Evolutionary conservation across 23 red algal genomes (phyloP), one percentile per base, ranked within the genome.

Genomic region (Gracilaria caudata): DNA sequence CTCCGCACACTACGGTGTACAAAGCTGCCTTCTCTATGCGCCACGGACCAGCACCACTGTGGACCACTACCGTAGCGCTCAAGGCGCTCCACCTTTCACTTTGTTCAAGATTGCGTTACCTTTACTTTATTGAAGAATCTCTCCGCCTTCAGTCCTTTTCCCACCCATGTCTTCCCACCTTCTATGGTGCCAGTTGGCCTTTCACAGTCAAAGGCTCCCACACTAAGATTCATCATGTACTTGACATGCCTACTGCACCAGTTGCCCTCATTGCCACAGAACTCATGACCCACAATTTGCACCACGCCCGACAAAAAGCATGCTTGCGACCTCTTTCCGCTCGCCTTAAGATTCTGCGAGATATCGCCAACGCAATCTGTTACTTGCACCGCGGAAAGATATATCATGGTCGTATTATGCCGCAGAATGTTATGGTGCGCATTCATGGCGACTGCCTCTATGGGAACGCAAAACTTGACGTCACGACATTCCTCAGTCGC

Each of bases 61-160:
- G 70, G 70, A 75, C 39, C 38, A 75, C 70, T 21, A 75, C 70
- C 8, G 70, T 75, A 26, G 70, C 70, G 21, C 70, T 75, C 70
- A 75, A 75, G 38, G 70, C 70, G 19, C 70, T 75, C 0, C 70
- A 75, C 24, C 43, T 75, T 43, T 75, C 70, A 49, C 47, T 75
- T 49, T 75, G 39, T 30, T 75, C 70, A 47, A 43, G 70, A 47
- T 21, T 75, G 14, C 70, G 70, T 12, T 49, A 75, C 29, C 70
- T 75, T 75, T 21, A 75, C 33, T 80, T 80, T 61, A 30, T 80
- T 29, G 51, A 80, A 51, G 77, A 80, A 58, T 80, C 77, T 8
- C 77, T 80, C n/a, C 77, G 77, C 47, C 77, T 80, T 0, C 77
- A 63, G 33, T 60, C 77, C 11, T 80, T 80, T 60, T 60, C 51